phyloP scores from a whole-genome alignment of 1,284 basidiomycete species.

The Moesziomyces antarcticus region DNA sequence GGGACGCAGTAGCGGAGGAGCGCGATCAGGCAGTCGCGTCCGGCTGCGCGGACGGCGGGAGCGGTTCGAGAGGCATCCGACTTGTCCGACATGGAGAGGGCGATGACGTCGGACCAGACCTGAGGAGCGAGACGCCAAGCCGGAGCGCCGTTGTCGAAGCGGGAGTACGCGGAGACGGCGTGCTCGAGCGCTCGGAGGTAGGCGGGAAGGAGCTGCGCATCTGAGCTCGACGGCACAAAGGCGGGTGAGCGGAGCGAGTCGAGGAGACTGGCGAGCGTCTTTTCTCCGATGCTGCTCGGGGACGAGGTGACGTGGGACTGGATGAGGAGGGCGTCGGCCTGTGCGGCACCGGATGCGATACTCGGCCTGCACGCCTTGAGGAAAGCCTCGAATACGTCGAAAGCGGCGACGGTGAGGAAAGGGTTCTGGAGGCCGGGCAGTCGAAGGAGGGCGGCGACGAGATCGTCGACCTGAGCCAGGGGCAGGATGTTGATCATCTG shows the following conservation, averaged over 20 bases:
- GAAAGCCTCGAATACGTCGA: constrained; percentile 65
- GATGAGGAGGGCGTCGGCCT: constrained; percentile 30
- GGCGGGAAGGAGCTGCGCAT: constrained; percentile 63
- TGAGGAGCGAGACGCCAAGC: constrained; percentile 54
- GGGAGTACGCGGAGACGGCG: constrained; percentile 62
- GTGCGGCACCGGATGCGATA: constrained; percentile 27
- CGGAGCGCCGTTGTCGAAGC: constrained; percentile 41
- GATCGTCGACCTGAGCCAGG: constrained; percentile 42
- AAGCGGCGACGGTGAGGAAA: constrained; percentile 62
- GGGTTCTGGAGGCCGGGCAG: constrained; percentile 63
- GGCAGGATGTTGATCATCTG: constrained; percentile 53
- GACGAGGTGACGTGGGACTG: constrained; percentile 30
- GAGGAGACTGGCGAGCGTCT: constrained; percentile 38
- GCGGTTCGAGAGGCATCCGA: constrained; percentile 60
- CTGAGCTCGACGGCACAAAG: constrained; percentile 51
- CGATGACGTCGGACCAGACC: constrained; percentile 53
- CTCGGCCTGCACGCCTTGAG: constrained; percentile 55
- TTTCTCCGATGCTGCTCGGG: constrained; percentile 33
- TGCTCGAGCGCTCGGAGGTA: constrained; percentile 63
- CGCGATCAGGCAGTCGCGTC: constrained; percentile 53
- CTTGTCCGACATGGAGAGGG: constrained; percentile 54
- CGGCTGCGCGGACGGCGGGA: constrained; percentile 55
- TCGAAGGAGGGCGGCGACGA: constrained; percentile 52
- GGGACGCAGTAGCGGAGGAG: constrained; percentile 62
- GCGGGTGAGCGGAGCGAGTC: constrained; percentile 53